Evolutionary conservation across 2,329 filamentous ascomycete genomes (phyloP), one percentile per base, ranked within the genome.

Genomic region (Sclerotinia glacialis): DNA sequence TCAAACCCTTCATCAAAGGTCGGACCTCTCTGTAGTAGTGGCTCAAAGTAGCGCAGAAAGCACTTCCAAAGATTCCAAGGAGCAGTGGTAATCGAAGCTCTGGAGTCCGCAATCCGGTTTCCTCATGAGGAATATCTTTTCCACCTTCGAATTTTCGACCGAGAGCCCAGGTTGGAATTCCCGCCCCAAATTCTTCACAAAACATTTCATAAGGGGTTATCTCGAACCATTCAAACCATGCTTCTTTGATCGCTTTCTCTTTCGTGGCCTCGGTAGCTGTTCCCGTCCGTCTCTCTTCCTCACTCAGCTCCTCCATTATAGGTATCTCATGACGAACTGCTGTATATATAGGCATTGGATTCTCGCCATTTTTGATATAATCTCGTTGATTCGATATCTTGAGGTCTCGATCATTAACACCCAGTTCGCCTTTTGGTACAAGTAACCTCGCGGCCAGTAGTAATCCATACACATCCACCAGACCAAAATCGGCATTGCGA

Each of bases 181-280:
- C 94, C 2, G 94, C 93, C 31, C 85, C 85, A 61, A 97, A 88
- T 74, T 97, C 94, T 77, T 98, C 94, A 72, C 93, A 97, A 78
- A 95, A 97, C 76, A 97, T 89, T 76, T 98, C 94, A 74, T 96
- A 97, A 0, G 94, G 94, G 0, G 92, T 96, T 73, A 94, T 90
- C 75, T 99, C 95, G 72, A 95, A 97, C 94, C 95, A 98, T 74
- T 99, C 94, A 73, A 98, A 99, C 91, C 93, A 98, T 2, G 92
- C 84, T 74, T 96, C 90, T 68, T 83, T 82, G 74, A 79, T 86
- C 14, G 84, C 61, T 80, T 77, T 70, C 21, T 82, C 80, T 71
- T 86, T 85, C 0, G 80, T 82, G 26, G 79, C 78, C 67, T 88
- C 83, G 0, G 81, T 78, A 56, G 74, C 75, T 21, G 68, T 70